Evolutionary conservation across 768 basidiomycete genomes (phyloP), one percentile per base, ranked within the genome.

Genomic region (Candolleomyces eurysporus): DNA sequence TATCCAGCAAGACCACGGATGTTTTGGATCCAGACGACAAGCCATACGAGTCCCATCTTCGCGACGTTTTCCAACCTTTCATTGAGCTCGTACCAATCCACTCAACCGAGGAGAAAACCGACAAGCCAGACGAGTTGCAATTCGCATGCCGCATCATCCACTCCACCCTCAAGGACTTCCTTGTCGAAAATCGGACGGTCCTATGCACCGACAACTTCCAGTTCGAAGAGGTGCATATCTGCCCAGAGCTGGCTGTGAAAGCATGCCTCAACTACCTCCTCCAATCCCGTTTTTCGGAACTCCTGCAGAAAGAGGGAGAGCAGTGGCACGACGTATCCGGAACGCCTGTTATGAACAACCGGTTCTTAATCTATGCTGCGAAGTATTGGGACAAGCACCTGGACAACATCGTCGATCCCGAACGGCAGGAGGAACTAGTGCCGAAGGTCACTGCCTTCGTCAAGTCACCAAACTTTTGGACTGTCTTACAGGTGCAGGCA

Each of bases 321-420:
- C 55, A 39, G 7, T 75, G 73, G 73, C 21, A 65, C 31, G 73
- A 74, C 45, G 49, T 51, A n/a, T 36, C 45, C 10, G 69, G 65
- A 8, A 58, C 53, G 1, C 55, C 68, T 1, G 64, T 73, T 13
- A 58, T 68, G 21, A 55, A 67, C 9, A 72, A 71, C 43, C 67
- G 58, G 11, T 73, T 75, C 61, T 64, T 66, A 32, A 40, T 61
- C 8, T 75, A 75, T 50, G 57, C 64, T 7, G 68, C 72, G 2
- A 75, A 75, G 48, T 72, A 75, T 60, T 75, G 74, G 74, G 72
- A 68, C 54, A 71, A 70, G 40, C 70, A 71, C 48, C 63, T 75
- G 26, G 68, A 71, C 32, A 51, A 67, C n/a, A 57, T 69, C 19
- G 21, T 19, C 16, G 50, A 52, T 19, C 32, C 19, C 13, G 30